Base-by-base conservation (phyloP, 345 rosid genomes). In the Excoecaria agallocha region DNA sequence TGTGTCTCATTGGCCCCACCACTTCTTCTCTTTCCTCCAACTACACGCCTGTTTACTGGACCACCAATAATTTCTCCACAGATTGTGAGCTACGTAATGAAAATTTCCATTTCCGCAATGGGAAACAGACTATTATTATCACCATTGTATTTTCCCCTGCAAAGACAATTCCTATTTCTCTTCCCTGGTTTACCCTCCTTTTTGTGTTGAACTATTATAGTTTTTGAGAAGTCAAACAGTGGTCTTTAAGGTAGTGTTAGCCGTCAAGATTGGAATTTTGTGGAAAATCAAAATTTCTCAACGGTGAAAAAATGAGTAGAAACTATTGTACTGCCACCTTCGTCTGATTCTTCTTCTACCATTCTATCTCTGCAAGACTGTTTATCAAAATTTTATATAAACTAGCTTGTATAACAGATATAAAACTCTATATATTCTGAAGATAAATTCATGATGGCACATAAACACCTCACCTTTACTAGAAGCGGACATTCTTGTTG, bases 331-430 rank as follows among this genome's bases (percentile, higher is more conserved):
- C 2, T 30, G 30, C 30, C 30, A 30, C 2, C 30, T 30, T 30
- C 30, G 1, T 30, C n/a, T 39, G 17, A 11, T 22, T 17, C 16
- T 12, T 19, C 63, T 39, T 43, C 35, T 48, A 1, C 16, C 30
- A 30, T 30, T 30, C 30, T 30, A 30, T 30, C 30, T 30, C 30
- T 30, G 30, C 30, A 30, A 30, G 30, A 30, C 2, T 30, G 30
- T 30, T 30, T 30, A 30, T 30, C 30, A 30, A 30, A 30, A 67
- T 67, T 72, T 69, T 6, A 43, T 22, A 66, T 68, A 69, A 60
- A 60, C 66, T 46, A 37, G 13, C 30, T 49, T 45, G 52, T 17
- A 12, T 4, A 24, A 68, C 37, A n/a, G 16, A 24, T 51, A 50
- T 5, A 43, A 30, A n/a, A 43, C n/a, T 16, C 5, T 0, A 41